Conservation (phyloP, 2,329 filamentous ascomycete genomes). For the Penicillium sp. region DNA sequence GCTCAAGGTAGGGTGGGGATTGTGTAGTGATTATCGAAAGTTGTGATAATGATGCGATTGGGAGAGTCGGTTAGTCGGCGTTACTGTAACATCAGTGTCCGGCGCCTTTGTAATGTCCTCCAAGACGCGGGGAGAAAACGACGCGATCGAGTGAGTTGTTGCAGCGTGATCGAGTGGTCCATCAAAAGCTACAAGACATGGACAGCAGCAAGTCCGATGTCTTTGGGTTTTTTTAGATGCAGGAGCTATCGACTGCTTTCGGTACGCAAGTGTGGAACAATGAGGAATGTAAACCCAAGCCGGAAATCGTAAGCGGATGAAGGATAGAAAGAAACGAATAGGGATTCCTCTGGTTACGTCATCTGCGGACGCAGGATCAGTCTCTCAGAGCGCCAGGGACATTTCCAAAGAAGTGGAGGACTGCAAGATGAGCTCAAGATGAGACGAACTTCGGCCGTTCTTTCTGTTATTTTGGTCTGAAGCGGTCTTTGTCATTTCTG, state of each 20-base stretch:
- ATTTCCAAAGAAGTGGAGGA: constrained; percentile 7
- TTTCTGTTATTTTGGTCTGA: constrained; percentile 24
- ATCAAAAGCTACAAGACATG: constrained; percentile 16
- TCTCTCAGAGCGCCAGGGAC: constrained; percentile 7
- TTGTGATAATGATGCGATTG: constrained; percentile 6
- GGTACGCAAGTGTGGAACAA: constrained; percentile 10
- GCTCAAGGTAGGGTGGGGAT: constrained; percentile 1
- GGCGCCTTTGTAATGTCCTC: constrained; percentile 6
- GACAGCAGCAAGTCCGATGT: neutral
- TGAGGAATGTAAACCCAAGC: constrained; percentile 24
- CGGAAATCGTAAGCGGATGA: constrained; percentile 21
- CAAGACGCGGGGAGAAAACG: constrained; percentile 22
- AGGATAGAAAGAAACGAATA: constrained; percentile 5
- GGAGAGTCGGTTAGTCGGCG: constrained; percentile 5
- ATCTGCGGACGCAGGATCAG: constrained; percentile 9
- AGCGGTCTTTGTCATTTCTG: constrained; percentile 17
- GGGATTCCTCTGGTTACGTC: constrained; percentile 3
- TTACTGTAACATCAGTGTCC: constrained; percentile 16
- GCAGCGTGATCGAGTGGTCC: constrained; percentile 13
- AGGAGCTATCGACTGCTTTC: constrained; percentile 7
- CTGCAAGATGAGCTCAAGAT: constrained; percentile 1
- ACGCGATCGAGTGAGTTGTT: constrained; percentile 17
- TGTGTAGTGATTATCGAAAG: neutral
- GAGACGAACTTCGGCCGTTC: neutral
- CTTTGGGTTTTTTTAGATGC: neutral